A percentile compares a stretch with the other conserved stretches of the same genome.
phyloP scores from a whole-genome alignment of 345 rosid genomes.

The Salix suchowensis region DNA sequence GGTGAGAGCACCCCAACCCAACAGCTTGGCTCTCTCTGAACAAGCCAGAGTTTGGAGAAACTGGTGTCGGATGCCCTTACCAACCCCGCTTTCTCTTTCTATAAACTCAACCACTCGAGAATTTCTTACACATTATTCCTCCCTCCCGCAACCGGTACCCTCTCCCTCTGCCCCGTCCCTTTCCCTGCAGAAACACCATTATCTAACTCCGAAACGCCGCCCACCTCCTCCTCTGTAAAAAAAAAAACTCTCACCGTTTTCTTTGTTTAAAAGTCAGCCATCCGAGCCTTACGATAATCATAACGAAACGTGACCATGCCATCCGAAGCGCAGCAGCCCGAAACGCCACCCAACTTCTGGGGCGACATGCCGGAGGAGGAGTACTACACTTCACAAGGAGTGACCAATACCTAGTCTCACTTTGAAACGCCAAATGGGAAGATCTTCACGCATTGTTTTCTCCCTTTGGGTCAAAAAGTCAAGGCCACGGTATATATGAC shows the following conservation, averaged over 20 bases:
- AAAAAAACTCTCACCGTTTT: neutral
- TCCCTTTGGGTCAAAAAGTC: constrained; percentile 64
- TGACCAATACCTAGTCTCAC: constrained; percentile 61
- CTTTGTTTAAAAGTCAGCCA: neutral
- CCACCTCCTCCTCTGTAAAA: neutral
- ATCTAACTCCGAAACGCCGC: neutral
- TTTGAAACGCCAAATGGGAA: constrained; percentile 84
- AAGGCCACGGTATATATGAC: constrained; percentile 78
- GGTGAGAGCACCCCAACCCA: too few species aligned
- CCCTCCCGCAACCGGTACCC: neutral
- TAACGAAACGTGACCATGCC: neutral
- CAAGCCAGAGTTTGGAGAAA: too few species aligned
- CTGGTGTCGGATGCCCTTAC: too few species aligned
- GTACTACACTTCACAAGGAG: constrained; percentile 82
- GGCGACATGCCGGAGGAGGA: constrained; percentile 85
- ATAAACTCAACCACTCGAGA: too few species aligned
- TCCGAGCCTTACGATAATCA: neutral
- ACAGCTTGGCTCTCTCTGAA: too few species aligned
- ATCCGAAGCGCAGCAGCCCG: constrained; percentile 12
- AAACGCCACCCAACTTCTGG: constrained; percentile 66
- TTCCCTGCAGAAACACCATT: neutral
- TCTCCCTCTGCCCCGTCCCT: too few species aligned
- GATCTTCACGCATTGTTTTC: constrained; percentile 74
- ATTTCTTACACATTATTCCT: too few species aligned
- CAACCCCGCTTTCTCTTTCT: too few species aligned